Percentiles rank a stretch among this genome's conserved stretches.
Conservation (phyloP, 768 basidiomycete species). For the Serendipita vermifera region DNA sequence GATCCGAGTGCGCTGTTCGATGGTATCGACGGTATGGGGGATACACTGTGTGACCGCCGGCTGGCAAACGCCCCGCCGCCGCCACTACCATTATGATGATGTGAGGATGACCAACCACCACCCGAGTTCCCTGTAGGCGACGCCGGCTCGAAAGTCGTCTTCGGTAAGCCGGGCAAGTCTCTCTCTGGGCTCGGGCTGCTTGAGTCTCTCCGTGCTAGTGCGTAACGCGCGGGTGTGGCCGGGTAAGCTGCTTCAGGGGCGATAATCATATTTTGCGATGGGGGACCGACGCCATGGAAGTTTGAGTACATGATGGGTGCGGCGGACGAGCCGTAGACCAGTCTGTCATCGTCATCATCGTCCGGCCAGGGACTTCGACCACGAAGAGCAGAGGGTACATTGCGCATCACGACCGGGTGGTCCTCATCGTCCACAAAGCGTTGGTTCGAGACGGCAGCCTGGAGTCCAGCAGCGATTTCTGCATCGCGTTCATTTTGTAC, state of each 20-base stretch:
- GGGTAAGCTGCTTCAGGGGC: not conserved
- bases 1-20: not conserved
- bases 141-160: not conserved
- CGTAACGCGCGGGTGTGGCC: not conserved
- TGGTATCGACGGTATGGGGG: not conserved
- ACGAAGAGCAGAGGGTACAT: not conserved
- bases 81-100: too few relatives aligned
- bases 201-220: not conserved
- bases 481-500: not conserved
- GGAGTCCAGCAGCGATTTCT: not conserved
- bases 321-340: not conserved
- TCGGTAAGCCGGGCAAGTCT: not conserved
- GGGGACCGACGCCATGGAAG: not conserved
- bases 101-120: not conserved
- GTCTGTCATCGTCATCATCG: not conserved
- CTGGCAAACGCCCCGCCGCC: not conserved
- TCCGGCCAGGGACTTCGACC: not conserved
- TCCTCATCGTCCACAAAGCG: slow-evolving; percentile 1
- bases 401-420: not conserved
- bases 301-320: not conserved
- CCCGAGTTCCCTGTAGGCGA: not conserved
- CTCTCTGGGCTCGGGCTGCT: not conserved
- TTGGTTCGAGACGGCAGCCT: not conserved
- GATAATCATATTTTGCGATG: too few relatives aligned
- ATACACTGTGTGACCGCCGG: not conserved